Conservation (phyloP, 352 stramenopile species). For the Pythium periplocum region DNA sequence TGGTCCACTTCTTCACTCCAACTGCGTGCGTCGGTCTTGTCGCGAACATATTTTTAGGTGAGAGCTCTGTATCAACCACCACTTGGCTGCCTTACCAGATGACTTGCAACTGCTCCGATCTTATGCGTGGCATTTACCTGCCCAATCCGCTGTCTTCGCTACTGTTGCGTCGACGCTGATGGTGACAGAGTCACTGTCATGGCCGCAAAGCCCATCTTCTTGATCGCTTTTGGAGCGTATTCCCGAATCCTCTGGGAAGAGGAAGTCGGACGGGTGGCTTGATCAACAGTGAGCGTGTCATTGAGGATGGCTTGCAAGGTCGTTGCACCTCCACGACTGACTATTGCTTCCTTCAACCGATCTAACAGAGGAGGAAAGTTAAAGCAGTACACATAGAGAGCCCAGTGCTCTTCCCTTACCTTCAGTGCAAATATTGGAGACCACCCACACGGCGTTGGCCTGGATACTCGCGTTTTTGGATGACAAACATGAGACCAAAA, state of each 20-base stretch:
- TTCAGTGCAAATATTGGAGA: conserved; percentile 67
- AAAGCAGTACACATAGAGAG: conserved; percentile 1
- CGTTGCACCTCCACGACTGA: conserved; percentile 42
- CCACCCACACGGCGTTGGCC: conserved; percentile 69
- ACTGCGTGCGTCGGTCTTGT: no score
- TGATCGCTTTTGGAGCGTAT: conserved; percentile 72
- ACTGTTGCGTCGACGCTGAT: not conserved
- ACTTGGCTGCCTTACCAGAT: no score
- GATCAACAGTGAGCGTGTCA: conserved; percentile 25
- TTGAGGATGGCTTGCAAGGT: conserved; percentile 61
- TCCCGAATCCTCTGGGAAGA: conserved; percentile 71
- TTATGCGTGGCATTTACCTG: no score
- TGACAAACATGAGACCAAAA: conserved; percentile 36
- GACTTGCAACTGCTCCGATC: no score
- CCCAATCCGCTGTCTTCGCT: no score
- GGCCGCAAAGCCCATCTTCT: conserved; percentile 52
- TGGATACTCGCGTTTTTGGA: conserved; percentile 54
- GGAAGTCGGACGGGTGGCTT: conserved; percentile 26
- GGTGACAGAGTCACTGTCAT: conserved; percentile 16
- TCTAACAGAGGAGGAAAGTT: conserved; percentile 20
- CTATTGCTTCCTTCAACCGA: conserved; percentile 44
- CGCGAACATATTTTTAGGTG: no score
- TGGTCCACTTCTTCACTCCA: no score
- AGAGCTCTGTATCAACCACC: no score
- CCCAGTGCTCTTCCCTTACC: conserved; percentile 16